phyloP scores from a whole-genome alignment of 129 eudicot genomes.

The Gnaphalium uliginosum region DNA sequence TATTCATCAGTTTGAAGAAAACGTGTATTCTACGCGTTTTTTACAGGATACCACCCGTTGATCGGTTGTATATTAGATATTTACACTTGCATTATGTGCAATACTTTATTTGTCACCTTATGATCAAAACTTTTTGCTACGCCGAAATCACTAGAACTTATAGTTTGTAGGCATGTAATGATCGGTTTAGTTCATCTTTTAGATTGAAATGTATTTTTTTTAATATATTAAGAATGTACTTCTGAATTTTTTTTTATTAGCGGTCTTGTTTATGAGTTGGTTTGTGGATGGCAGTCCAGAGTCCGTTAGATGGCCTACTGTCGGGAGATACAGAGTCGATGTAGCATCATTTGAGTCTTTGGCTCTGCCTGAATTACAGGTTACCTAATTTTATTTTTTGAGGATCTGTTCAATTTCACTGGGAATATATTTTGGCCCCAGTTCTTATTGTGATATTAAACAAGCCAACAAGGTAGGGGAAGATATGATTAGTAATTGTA shows the following conservation, averaged over 20 bases:
- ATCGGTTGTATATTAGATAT: too few species aligned
- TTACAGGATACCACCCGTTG: too few species aligned
- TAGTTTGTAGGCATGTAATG: background rate
- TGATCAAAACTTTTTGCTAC: too few species aligned
- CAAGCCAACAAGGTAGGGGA: background rate
- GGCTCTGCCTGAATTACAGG: slow-evolving; percentile 94
- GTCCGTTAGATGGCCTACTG: slow-evolving; percentile 78
- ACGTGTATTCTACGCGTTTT: background rate
- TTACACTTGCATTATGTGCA: too few species aligned
- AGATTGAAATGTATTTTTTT: background rate
- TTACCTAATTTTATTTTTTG: slow-evolving; percentile 2
- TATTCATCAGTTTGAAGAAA: too few species aligned
- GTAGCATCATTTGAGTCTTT: slow-evolving; percentile 82
- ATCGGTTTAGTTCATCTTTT: background rate
- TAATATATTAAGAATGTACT: too few species aligned
- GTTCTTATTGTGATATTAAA: background rate
- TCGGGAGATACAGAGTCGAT: slow-evolving; percentile 78
- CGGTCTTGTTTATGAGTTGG: background rate
- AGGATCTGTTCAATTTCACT: background rate
- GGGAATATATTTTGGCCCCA: background rate
- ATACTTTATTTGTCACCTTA: too few species aligned
- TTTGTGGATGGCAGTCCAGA: slow-evolving; percentile 58
- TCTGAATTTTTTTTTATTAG: background rate
- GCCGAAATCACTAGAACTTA: background rate
- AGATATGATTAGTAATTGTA: background rate